Conservation (phyloP, 352 stramenopile species). For the Phytopythium delawarense region DNA sequence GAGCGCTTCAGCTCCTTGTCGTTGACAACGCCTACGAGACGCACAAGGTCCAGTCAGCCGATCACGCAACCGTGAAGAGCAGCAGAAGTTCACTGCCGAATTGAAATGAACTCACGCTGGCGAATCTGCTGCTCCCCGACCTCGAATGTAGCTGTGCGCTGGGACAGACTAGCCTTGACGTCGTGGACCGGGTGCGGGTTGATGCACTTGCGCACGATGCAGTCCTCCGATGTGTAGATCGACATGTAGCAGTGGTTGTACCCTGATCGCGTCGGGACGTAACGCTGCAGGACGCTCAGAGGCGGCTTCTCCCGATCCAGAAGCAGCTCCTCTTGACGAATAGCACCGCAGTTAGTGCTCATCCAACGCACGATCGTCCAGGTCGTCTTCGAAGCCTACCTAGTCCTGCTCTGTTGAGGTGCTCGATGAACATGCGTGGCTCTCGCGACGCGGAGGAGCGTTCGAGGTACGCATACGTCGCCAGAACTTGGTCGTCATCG, state of each 20-base stretch:
- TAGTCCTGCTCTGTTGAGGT: slow-evolving; percentile 39
- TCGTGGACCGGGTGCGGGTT: slow-evolving; percentile 49
- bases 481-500: slow-evolving; percentile 38
- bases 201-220: slow-evolving; percentile 56
- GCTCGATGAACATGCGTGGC: slow-evolving; percentile 46
- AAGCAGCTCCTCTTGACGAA: slow-evolving; percentile 24
- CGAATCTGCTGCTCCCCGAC: slow-evolving; percentile 34
- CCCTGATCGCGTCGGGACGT: slow-evolving; percentile 58
- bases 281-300: slow-evolving; percentile 60
- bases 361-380: not conserved
- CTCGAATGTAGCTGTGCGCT: slow-evolving; percentile 67
- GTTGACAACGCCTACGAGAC: slow-evolving; percentile 34
- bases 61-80: not conserved
- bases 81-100: too few species aligned
- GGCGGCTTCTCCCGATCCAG: slow-evolving; percentile 45
- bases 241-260: slow-evolving; percentile 70
- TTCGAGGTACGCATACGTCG: slow-evolving; percentile 49
- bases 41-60: not conserved
- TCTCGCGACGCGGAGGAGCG: slow-evolving; percentile 32
- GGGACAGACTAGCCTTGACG: slow-evolving; percentile 19
- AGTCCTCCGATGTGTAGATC: slow-evolving; percentile 60
- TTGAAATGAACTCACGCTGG: slow-evolving; percentile 22
- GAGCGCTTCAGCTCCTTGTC: slow-evolving; percentile 36
- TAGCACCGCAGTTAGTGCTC: not conserved
- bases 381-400: slow-evolving; percentile 13